Evolutionary conservation across 768 basidiomycete species (phyloP).

Genomic region (Kwoniella dejecticola): DNA sequence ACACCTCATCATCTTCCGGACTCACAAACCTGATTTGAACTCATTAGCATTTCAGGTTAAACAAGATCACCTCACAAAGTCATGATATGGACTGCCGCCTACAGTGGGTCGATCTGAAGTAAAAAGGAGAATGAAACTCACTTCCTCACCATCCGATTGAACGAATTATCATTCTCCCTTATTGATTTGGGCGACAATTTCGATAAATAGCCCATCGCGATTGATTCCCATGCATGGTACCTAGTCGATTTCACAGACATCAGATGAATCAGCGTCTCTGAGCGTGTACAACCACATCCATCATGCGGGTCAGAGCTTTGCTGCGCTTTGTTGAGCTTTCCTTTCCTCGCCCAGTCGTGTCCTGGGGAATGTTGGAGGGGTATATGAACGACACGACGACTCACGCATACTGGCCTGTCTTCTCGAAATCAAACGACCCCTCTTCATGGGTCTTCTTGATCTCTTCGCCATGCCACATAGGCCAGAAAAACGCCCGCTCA

Average conservation of each 20-base stretch:
- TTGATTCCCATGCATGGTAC: constrained; percentile 57
- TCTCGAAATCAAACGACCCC: constrained; percentile 46
- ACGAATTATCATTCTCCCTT: constrained; percentile 46
- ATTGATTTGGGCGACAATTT: constrained; percentile 49
- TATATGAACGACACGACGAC: too few relatives aligned
- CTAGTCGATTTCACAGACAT: constrained; percentile 30
- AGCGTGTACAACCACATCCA: too few relatives aligned
- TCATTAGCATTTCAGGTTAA: background rate
- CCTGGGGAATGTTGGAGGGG: too few relatives aligned
- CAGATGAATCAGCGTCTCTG: background rate
- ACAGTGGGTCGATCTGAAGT: background rate
- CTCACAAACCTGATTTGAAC: constrained; percentile 48
- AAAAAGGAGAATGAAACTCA: constrained; percentile 30
- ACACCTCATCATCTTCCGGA: constrained; percentile 45
- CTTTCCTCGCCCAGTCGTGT: background rate
- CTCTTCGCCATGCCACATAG: constrained; percentile 55
- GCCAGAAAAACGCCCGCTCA: constrained; percentile 56
- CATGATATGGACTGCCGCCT: too few relatives aligned
- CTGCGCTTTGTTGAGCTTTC: too few relatives aligned
- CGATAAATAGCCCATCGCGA: constrained; percentile 54
- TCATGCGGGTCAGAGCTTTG: too few relatives aligned
- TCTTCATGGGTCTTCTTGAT: constrained; percentile 48
- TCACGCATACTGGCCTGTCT: constrained; percentile 51
- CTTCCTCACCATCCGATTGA: constrained; percentile 51
- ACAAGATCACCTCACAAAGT: background rate